These are phyloP conservation scores for Colletotrichum lindemuthianum DNA, from an alignment of 2,329 filamentous ascomycete genomes.

Conservation along the genomic window DNA sequence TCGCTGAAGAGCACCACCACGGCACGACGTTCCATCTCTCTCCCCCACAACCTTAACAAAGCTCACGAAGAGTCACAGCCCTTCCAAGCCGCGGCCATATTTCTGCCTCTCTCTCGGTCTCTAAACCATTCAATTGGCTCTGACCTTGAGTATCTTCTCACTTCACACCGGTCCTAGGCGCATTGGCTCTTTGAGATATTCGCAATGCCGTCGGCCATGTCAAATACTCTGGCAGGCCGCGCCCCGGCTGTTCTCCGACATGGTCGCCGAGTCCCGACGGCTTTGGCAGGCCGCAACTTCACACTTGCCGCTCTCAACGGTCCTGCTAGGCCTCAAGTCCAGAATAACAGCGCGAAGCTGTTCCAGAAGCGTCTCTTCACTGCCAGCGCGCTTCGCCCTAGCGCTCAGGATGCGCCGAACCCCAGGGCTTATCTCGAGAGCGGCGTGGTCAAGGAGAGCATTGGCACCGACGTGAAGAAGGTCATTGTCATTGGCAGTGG, in stretches of 20 bases:
- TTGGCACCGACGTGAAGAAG: constrained; percentile 92
- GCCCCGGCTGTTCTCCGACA: constrained; percentile 68
- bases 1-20: constrained; percentile 30
- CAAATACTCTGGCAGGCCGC: constrained; percentile 61
- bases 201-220: constrained; percentile 53
- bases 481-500: constrained; percentile 96
- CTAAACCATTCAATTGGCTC: constrained; percentile 37
- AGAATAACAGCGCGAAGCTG: constrained; percentile 43
- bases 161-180: constrained; percentile 20
- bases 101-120: constrained; percentile 27
- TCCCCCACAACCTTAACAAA: constrained; percentile 30
- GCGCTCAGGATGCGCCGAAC: constrained; percentile 76
- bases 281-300: constrained; percentile 56
- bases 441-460: constrained; percentile 81
- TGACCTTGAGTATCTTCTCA: constrained; percentile 29
- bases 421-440: constrained; percentile 90
- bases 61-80: constrained; percentile 35
- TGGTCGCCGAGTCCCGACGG: constrained; percentile 59
- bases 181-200: constrained; percentile 22
- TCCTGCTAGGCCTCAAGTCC: constrained; percentile 46
- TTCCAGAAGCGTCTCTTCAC: constrained; percentile 61
- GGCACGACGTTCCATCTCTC: constrained; percentile 17
- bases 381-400: constrained; percentile 54
- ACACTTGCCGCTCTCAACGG: constrained; percentile 48
- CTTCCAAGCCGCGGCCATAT: constrained; percentile 31